Evolutionary conservation across 345 rosid genomes (phyloP), one percentile per base, ranked within the genome.

Genomic region (Brassica incana): DNA sequence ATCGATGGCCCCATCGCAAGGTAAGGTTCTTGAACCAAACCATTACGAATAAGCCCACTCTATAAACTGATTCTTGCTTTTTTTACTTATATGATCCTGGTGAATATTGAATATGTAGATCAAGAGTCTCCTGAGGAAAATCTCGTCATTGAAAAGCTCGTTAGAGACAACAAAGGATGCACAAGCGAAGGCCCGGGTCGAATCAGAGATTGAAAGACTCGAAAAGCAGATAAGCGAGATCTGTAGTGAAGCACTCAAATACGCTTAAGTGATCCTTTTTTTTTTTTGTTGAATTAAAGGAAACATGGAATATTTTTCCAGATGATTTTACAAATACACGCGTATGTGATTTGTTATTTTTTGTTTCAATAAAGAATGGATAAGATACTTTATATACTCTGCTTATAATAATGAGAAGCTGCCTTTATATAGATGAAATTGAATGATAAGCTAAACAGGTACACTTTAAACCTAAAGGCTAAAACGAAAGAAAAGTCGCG

Each of bases 1-100:
- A 0, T 4, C 40, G 82, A 1, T 78, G 82, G 82, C 78, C 82
- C 0, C 54, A 78, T 6, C 16, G 82, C 0, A 78, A 67, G 14
- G 81, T 72, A 72, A 9, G 23, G 4, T 64, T 64, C 6, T 8
- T 30, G 45, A 65, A 38, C 1, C 76, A 15, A 71, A 10, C 25
- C 18, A 43, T 25, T 36, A 36, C 15, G 0, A 58, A 76, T 2
- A 1, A 2, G 1, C 5, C 1, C 40, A 38, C 11, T 29, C 32
- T 58, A 9, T 2, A 2, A 4, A 1, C 4, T 76, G 6, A 0
- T 45, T 29, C 20, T 16, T 5, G 2, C 7, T 1, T 27, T 67
- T 6, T 33, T 8, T 35, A 20, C 8, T 43, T 5, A 4, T 35
- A 48, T 52, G 4, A 15, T 9, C 2, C 2, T 69, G 29, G 72